Evolutionary conservation across 75 land plant species (phyloP).

Genomic region (Gnetum montanum): DNA sequence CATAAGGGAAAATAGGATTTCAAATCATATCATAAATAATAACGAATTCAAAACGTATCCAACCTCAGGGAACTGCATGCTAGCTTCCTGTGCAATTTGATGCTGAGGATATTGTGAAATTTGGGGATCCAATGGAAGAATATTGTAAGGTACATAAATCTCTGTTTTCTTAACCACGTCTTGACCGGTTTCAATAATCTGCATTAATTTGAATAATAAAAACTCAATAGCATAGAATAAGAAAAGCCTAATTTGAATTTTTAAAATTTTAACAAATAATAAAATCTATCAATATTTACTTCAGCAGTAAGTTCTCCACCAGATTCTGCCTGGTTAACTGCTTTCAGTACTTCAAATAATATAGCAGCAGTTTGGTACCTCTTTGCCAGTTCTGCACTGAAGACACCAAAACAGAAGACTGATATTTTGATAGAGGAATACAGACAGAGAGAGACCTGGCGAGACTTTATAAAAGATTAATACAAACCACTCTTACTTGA

Average conservation of each 20-base stretch:
- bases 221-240: background rate
- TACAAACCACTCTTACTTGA: background rate
- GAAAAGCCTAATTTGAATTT: conserved; percentile 6
- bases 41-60: background rate
- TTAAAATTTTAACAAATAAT: no score
- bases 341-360: conserved; percentile 64
- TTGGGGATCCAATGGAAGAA: conserved; percentile 79
- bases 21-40: no score
- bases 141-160: conserved; percentile 67
- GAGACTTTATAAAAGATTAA: background rate
- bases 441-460: no score
- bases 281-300: conserved; percentile 14
- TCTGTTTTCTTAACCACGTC: conserved; percentile 41
- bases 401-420: background rate
- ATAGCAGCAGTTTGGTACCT: conserved; percentile 62
- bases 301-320: conserved; percentile 37
- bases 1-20: no score
- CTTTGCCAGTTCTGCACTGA: conserved; percentile 46
- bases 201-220: conserved; percentile 1
- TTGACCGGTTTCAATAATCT: conserved; percentile 45
- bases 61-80: conserved; percentile 88
- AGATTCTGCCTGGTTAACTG: conserved; percentile 39
- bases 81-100: conserved; percentile 69
- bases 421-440: no score
- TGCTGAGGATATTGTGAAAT: no score